Base-by-base conservation (phyloP, 768 basidiomycete species). In the Rhodotorula babjevae region DNA sequence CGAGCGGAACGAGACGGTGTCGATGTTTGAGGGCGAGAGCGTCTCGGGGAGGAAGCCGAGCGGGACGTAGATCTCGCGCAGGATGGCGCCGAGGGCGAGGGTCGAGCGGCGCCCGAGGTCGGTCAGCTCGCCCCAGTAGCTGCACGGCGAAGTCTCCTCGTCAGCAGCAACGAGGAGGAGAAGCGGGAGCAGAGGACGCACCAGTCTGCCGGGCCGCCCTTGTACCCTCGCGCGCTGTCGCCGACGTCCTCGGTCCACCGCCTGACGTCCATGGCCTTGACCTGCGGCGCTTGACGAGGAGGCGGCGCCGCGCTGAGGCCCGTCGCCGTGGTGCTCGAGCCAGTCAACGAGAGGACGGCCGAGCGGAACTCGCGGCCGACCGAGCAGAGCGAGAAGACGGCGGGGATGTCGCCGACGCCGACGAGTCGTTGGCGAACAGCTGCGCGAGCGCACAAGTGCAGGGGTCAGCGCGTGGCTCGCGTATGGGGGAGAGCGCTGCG, bases 1-100 rank as follows among this genome's bases (percentile, higher is more conserved):
- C 25, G 86, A 88, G 60, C 88, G 61, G 40, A 78, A 75, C 21
- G 53, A 27, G n/a, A 77, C 65, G 11, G 40, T 15, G 5, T 49
- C 23, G 14, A 42, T 14, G 33, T 33, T 33, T 1, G 19, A 3
- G 15, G 68, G 8, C 53, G 59, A 21, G 56, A 78, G 63, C 7
- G 11, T 46, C 47, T 57, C 3, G 6, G 77, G 77, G 33, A 77
- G 65, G 57, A 77, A 75, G 25, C 46, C n/a, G 65, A 78, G 77
- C 61, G 61, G 65, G 56, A 76, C 72, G 59, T 78, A 78, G 57
- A 78, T 63, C 1, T 16, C 15, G 18, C 77, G 73, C 2, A 78
- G 62, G 29, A 36, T 29, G 15, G 47, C 23, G 16, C 77, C 77
- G 63, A 78, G 66, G 7, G 60, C 27, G 29, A 77, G 67, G 25